These are phyloP conservation scores for Prunus armeniaca DNA, from an alignment of 306 rosid genomes.

Conservation along the genomic window DNA sequence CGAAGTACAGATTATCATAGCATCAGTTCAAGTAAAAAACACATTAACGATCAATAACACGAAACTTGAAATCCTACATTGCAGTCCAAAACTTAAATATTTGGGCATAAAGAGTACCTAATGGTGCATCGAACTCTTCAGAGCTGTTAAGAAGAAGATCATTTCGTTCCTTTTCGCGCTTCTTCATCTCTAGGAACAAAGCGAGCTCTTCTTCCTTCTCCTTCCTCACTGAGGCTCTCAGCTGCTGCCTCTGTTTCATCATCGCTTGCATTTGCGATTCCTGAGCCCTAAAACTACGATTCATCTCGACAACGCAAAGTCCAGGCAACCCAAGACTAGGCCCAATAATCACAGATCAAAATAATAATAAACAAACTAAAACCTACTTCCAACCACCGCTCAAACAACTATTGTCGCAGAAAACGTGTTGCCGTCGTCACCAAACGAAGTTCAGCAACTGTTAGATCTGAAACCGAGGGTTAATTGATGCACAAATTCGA, in stretches of 20 bases:
- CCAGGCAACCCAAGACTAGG: conserved; percentile 18
- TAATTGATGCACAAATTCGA: conserved; percentile 7
- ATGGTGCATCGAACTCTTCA: conserved; percentile 67
- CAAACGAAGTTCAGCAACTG: conserved; percentile 13
- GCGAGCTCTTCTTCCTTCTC: conserved; percentile 94
- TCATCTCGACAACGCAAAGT: conserved; percentile 49
- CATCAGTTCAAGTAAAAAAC: background rate
- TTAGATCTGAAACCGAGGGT: conserved; percentile 36
- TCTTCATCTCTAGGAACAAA: conserved; percentile 80
- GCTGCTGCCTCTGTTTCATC: conserved; percentile 65
- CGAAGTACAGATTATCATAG: background rate
- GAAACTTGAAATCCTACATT: background rate
- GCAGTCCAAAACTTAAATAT: background rate
- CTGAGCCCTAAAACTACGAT: conserved; percentile 84
- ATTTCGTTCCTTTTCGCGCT: conserved; percentile 82
- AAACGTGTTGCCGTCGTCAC: conserved; percentile 17
- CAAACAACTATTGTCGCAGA: conserved; percentile 13
- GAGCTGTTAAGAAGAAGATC: conserved; percentile 72
- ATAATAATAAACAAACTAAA: conserved; percentile 14
- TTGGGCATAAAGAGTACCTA: conserved; percentile 39
- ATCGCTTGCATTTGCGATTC: conserved; percentile 70
- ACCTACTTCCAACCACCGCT: conserved; percentile 29
- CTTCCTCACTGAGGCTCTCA: conserved; percentile 39
- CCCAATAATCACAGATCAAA: conserved; percentile 20
- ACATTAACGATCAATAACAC: background rate